Evolutionary conservation across 257 asterid species (phyloP), one percentile per base, ranked within the genome.

Genomic region (Echium plantagineum): DNA sequence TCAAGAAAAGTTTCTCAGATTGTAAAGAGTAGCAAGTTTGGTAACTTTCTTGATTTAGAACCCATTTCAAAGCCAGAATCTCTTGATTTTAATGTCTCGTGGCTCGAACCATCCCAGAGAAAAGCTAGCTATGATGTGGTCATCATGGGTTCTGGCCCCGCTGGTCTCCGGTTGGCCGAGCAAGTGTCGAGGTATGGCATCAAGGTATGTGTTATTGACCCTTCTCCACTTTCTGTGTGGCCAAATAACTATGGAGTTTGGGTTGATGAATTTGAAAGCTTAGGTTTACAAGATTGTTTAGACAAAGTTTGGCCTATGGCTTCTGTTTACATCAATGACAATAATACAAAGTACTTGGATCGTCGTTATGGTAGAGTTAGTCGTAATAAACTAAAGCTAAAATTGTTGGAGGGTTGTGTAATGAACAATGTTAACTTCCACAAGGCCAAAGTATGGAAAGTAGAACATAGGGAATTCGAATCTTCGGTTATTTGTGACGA

Each of bases 191-290:
- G 77, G 2, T 73, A 67, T 63, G 94, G 95, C 64, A 81, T 88
- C 31, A 74, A 83, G 80, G 96, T 85, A 60, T 88, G 96, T 60
- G 84, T 90, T 61, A 62, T 91, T 35, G 98, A 91, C 68, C 94
- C 98, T 73, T 79, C 94, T 2, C 95, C 96, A 13, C 90, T 91
- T 31, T 82, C 95, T 52, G 71, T 77, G 85, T 88, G 96, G 96
- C 98, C 94, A 1, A 84, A 85, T 65, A 88, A 91, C 58, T 88
- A 85, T 65, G 96, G 98, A 21, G 90, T 81, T 55, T 91, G 98
- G 96, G 84, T 84, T 26, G 98, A 91, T 74, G 95, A 91, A 64
- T 85, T 91, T 66, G 83, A 85, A 76, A 67, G 66, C 52, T 63
- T 91, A 59, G 94, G 85, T 4, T 74, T 91, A 18, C 85, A 72